phyloP scores from a whole-genome alignment of 345 rosid species.

The Hypericum perforatum region DNA sequence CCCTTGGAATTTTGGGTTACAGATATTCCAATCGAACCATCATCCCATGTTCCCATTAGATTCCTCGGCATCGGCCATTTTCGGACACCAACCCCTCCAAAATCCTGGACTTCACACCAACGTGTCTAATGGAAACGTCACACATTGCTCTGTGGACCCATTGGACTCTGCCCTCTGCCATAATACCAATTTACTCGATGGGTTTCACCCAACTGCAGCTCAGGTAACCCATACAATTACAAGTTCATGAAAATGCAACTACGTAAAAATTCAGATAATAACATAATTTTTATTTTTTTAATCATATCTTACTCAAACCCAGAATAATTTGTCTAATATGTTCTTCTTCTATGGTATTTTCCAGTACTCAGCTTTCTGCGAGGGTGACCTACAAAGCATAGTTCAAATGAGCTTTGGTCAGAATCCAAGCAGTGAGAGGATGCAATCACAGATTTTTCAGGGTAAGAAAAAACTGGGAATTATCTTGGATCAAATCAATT shows the following conservation, averaged over 20 bases:
- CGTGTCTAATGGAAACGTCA: constrained; percentile 11
- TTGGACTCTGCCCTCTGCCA: constrained; percentile 22
- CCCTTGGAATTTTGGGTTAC: background rate
- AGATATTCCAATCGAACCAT: constrained; percentile 45
- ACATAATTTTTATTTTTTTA: no score
- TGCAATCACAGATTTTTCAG: constrained; percentile 20
- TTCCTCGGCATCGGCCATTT: constrained; percentile 38
- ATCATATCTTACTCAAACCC: no score
- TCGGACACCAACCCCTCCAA: constrained; percentile 30
- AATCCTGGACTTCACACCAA: constrained; percentile 25
- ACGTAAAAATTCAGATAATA: no score
- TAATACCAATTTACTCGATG: constrained; percentile 27
- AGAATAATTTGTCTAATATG: no score
- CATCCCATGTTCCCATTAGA: constrained; percentile 41
- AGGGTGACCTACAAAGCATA: constrained; percentile 66
- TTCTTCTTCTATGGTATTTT: background rate
- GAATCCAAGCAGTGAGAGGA: constrained; percentile 26
- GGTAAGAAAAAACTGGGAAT: constrained; percentile 19
- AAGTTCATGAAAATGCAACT: no score
- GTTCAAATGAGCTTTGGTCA: constrained; percentile 75
- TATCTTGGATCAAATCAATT: no score
- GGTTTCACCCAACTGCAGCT: constrained; percentile 30
- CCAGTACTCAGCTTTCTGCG: constrained; percentile 46
- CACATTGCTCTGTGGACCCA: constrained; percentile 22
- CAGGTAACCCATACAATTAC: constrained; percentile 33